Base-by-base conservation (phyloP, 2,329 filamentous ascomycete species). In the Diaporthe sp. region DNA sequence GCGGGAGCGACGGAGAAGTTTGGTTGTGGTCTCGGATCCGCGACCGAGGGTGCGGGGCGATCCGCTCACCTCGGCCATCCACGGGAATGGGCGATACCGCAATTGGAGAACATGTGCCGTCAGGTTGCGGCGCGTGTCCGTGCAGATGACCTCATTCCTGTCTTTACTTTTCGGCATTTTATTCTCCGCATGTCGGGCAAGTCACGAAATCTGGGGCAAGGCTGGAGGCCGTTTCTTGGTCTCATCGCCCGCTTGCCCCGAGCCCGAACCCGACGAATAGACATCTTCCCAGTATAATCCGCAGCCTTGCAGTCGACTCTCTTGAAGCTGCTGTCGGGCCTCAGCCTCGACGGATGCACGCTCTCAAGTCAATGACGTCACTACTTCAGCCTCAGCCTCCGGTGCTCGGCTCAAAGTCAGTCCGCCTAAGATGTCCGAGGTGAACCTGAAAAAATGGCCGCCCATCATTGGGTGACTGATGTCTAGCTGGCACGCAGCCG, bases 321-420 rank as follows among this genome's bases (percentile, higher is more conserved):
- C 13, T 5, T 4, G n/a, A 9, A 25, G n/a, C 59, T 25, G 27
- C 37, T 50, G 70, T 22, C 27, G 37, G 15, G 51, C 25, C 37
- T 55, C 47, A 68, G 58, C 47, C 32, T 39, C 30, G 30, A 35
- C 12, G 32, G 13, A 42, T 10, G 22, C 6, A 53, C n/a, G 37
- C 39, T 19, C 17, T 19, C 25, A 50, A 66, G 27, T 47, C 32
- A 27, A 53, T 73, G 47, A 73, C 71, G 73, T 75, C 63, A 73
- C n/a, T 35, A 59, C n/a, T 39, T 61, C 32, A 51, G 44, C 39
- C 56, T 53, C 32, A 30, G 7, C 22, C 7, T 25, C 76, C 77
- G 77, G 77, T 72, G 53, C 65, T 76, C 77, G 77, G 77, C 73
- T 44, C 69, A 78, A 78, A 74, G 75, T 78, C 74, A 25, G 37